Conservation (phyloP, 441 rosid genomes). For the Macaranga tanarius region DNA sequence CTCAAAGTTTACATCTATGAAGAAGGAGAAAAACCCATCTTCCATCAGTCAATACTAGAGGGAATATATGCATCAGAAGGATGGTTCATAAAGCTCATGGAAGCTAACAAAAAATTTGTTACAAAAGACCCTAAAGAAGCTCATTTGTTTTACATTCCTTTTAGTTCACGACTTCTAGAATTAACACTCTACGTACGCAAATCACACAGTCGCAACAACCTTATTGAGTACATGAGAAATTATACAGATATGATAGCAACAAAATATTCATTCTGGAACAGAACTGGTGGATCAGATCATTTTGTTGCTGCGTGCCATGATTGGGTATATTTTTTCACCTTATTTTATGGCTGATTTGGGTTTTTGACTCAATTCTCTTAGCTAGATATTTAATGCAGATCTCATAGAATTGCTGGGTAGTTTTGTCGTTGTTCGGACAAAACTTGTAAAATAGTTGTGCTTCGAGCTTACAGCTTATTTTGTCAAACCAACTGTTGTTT, state of each 20-base stretch:
- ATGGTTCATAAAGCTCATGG: constrained; percentile 74
- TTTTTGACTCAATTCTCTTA: background rate
- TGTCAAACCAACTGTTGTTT: background rate
- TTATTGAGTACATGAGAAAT: constrained; percentile 54
- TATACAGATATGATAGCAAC: constrained; percentile 55
- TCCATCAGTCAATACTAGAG: constrained; percentile 71
- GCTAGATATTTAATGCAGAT: background rate
- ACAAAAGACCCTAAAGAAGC: constrained; percentile 57
- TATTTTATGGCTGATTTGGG: background rate
- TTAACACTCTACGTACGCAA: constrained; percentile 50
- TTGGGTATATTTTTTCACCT: constrained; percentile 49
- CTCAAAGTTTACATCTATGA: constrained; percentile 74
- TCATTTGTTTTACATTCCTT: constrained; percentile 75
- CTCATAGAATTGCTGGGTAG: background rate
- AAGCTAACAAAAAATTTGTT: constrained; percentile 47
- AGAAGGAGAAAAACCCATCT: constrained; percentile 77
- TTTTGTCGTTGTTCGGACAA: background rate
- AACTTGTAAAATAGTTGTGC: background rate
- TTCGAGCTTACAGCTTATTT: background rate
- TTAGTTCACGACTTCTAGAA: constrained; percentile 57
- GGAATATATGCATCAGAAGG: constrained; percentile 83
- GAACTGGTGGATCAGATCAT: constrained; percentile 79
- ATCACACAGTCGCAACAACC: constrained; percentile 31
- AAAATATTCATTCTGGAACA: constrained; percentile 52
- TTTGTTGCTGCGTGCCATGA: constrained; percentile 83